Evolutionary conservation across 2,329 filamentous ascomycete genomes (phyloP), one percentile per base, ranked within the genome.

Genomic region (Exophiala spinifera): DNA sequence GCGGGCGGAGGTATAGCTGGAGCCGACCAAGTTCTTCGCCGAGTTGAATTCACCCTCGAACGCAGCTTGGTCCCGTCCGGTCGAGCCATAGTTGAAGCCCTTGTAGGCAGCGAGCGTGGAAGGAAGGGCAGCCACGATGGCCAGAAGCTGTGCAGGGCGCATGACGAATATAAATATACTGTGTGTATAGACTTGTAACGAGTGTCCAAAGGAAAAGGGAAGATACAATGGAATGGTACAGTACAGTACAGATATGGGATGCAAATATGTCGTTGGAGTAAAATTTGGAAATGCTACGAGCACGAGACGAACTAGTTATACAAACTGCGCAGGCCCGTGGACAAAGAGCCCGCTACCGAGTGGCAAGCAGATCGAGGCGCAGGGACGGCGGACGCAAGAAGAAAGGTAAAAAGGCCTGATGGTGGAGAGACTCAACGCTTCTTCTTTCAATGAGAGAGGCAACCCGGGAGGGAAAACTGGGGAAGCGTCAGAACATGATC

Each of bases 81-180:
- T 72, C 28, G 70, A 60, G 60, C 73, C 75, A 63, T 77, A 78
- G 71, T 75, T 77, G 70, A 78, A 78, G 59, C 76, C 76, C 60
- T 72, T 69, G 61, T 67, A 67, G 21, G 67, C 57, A 19, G 61
- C 62, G 8, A 69, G 59, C 2, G 66, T 62, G 19, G 57, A 61
- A 43, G 65, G 46, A 42, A 57, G 63, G 39, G 66, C 65, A 4
- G 67, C 68, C 34, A 61, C 65, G 14, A 70, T 55, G 42, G 65
- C 57, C 17, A 72, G 60, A 36, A 69, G 43, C 40, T 68, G 66
- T 40, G 64, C 64, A 37, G 69, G 58, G 40, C 64, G 65, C 65
- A 69, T 64, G 37, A 40, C 54, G 52, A 42, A 15, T 21, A 25
- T 53, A 51, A 46, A n/a, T n/a, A n/a, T n/a, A n/a, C 25, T 10